Base-by-base conservation (phyloP, 2,329 filamentous ascomycete species). In the Aschersonia sp. region DNA sequence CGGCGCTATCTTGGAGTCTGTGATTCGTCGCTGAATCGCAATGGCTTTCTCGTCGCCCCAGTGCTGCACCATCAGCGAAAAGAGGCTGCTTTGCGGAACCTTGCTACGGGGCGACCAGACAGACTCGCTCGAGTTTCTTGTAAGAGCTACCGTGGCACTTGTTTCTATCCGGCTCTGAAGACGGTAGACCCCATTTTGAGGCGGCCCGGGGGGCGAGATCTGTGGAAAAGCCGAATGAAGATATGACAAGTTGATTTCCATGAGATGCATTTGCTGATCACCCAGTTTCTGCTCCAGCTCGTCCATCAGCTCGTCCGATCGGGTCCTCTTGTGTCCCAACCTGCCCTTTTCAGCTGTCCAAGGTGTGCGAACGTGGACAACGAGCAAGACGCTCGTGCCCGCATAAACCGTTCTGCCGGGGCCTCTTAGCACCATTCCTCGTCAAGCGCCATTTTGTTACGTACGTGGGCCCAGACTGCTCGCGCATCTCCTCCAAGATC, bases 271-370 rank as follows among this genome's bases (percentile, higher is more conserved):
- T 22, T 59, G 59, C 4, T 64, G 63, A 46, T 68, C 64, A 32
- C 76, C 75, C 3, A 82, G 68, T 48, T 79, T 70, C 32, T 65
- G 62, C 55, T 81, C 75, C 9, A 82, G 64, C 49, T 80, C 75
- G 30, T 75, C 68, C 12, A 83, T 76, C 33, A 81, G 62, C 41
- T 74, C 67, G 10, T 80, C 75, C 0, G 77, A 71, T 40, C 63
- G 68, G 44, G 68, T 64, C 33, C 62, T 61, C 7, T 55, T 33
- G 46, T 68, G 60, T 7, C 50, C 47, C 12, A 42, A 37, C 22
- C 47, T 39, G 42, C 35, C 42, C 8, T 46, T 45, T 5, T 49
- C 40, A 40, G 44, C 42, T 29, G 46, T 50, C 8, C 50, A 14
- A 42, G 61, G 54, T 9, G 74, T 58, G 5, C 59, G 58, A 4